Conservation (phyloP, 306 rosid species). For the Adenanthera pavonina region DNA sequence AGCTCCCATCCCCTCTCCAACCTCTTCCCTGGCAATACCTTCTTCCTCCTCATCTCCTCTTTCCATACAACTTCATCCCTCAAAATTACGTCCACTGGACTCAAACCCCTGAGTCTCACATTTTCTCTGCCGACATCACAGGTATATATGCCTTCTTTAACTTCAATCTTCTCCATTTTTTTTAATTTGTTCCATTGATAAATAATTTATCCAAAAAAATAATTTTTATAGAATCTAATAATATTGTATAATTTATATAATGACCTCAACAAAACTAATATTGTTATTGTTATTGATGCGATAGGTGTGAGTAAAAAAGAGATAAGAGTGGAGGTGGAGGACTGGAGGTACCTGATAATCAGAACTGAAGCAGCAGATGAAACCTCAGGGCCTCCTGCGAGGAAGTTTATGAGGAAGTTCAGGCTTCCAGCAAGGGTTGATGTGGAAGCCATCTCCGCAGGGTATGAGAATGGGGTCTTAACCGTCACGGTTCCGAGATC, state of each 20-base stretch:
- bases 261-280: no score
- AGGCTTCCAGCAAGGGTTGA: constrained; percentile 68
- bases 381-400: constrained; percentile 46
- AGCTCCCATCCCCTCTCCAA: constrained; percentile 43
- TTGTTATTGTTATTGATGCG: background rate
- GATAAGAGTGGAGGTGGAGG: constrained; percentile 76
- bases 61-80: constrained; percentile 60
- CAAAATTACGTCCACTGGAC: constrained; percentile 78
- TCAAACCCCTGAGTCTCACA: constrained; percentile 72
- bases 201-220: no score
- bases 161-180: background rate
- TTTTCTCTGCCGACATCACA: constrained; percentile 77
- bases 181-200: background rate
- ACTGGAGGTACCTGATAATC: constrained; percentile 71
- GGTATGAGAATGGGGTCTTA: constrained; percentile 71
- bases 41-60: constrained; percentile 58
- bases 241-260: no score
- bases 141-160: constrained; percentile 43
- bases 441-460: constrained; percentile 64
- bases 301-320: constrained; percentile 80
- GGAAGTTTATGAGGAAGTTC: constrained; percentile 74
- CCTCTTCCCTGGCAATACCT: constrained; percentile 46
- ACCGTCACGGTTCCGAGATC: constrained; percentile 69
- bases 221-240: no score
- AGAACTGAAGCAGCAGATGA: constrained; percentile 67